phyloP scores from a whole-genome alignment of 257 asterid genomes.

The Lycium barbarum region DNA sequence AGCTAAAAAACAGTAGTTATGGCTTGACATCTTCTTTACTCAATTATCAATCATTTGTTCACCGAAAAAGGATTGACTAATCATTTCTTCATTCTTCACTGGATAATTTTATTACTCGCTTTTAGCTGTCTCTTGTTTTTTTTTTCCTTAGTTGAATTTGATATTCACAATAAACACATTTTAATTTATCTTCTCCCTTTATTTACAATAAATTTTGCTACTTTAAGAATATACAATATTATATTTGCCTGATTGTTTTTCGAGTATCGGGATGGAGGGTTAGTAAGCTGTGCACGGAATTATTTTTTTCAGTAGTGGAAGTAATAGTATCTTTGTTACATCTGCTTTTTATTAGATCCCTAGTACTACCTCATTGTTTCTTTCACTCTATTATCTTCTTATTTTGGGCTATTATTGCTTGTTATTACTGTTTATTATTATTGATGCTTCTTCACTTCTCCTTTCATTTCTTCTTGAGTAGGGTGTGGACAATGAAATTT shows the following conservation, averaged over 20 bases:
- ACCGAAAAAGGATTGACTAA: background rate
- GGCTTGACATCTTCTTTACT: conserved; percentile 12
- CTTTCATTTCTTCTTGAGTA: no score
- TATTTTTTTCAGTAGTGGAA: no score
- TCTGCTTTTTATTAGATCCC: no score
- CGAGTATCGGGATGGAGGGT: no score
- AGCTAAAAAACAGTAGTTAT: background rate
- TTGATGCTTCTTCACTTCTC: no score
- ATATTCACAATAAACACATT: background rate
- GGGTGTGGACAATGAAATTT: no score
- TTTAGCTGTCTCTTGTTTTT: background rate
- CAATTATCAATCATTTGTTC: background rate
- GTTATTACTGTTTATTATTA: no score
- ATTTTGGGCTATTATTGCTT: no score
- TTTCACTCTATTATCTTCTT: no score
- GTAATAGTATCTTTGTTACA: no score
- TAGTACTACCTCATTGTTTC: no score
- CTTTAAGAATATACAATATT: background rate
- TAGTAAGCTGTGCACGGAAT: no score
- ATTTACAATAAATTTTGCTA: background rate
- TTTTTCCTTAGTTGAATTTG: background rate
- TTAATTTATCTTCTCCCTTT: background rate
- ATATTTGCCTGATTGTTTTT: background rate
- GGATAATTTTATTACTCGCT: background rate
- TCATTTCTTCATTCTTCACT: background rate